These are phyloP conservation scores for Ambrosiella beaveri DNA, from an alignment of 2,329 filamentous ascomycete species.

Conservation along the genomic window DNA sequence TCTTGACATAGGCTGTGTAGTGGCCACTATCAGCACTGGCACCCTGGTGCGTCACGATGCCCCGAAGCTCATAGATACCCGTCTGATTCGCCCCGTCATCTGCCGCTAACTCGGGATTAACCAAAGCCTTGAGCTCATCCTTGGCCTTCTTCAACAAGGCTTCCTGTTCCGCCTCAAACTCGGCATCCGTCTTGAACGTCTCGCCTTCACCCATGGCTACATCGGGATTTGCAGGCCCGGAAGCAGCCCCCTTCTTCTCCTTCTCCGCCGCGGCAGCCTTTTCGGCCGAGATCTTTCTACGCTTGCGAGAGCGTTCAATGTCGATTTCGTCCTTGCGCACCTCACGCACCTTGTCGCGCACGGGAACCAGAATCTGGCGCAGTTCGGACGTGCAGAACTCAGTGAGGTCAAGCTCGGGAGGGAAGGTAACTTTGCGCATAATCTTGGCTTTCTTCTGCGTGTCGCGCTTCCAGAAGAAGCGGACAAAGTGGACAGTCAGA, in stretches of 20 bases:
- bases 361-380: conserved; percentile 63
- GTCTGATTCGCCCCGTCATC: conserved; percentile 84
- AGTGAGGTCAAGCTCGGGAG: conserved; percentile 76
- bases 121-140: conserved; percentile 68
- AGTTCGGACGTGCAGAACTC: conserved; percentile 93
- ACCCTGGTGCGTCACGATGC: conserved; percentile 90
- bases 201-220: conserved; percentile 49
- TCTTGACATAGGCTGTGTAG: conserved; percentile 97
- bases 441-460: conserved; percentile 99
- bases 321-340: conserved; percentile 91
- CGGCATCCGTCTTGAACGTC: conserved; percentile 81
- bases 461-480: conserved; percentile 94
- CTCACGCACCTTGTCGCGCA: conserved; percentile 92
- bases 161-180: conserved; percentile 72
- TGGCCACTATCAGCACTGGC: conserved; percentile 94
- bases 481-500: conserved; percentile 88
- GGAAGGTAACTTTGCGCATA: conserved; percentile 96
- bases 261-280: conserved; percentile 28
- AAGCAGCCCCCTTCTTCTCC: conserved; percentile 18
- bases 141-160: conserved; percentile 62
- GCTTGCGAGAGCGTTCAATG: conserved; percentile 76
- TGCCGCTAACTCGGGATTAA: conserved; percentile 54
- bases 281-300: conserved; percentile 52
- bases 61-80: conserved; percentile 84
- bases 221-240: conserved; percentile 42